These are phyloP conservation scores for Trichocomaceae sp. DNA, from an alignment of 2,329 filamentous ascomycete genomes.

Conservation along the genomic window DNA sequence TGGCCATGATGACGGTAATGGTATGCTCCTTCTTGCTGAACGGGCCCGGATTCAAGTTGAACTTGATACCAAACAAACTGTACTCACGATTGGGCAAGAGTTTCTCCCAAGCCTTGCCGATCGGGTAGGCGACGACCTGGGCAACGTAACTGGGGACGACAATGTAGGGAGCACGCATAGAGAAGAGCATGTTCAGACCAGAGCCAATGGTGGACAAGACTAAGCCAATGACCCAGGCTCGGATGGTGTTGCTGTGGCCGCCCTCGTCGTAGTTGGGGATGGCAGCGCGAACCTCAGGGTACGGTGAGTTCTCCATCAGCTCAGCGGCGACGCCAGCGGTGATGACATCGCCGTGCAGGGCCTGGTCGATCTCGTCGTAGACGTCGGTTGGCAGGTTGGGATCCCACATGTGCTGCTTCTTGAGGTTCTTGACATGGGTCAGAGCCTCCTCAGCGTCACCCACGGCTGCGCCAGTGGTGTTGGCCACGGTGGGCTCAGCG, in stretches of 20 bases:
- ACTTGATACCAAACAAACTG: slow-evolving; percentile 32
- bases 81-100: slow-evolving; percentile 33
- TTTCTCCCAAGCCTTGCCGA: slow-evolving; percentile 36
- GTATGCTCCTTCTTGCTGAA: slow-evolving; percentile 46
- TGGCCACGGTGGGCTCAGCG: slow-evolving; percentile 17
- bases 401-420: slow-evolving; percentile 57
- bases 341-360: slow-evolving; percentile 50
- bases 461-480: slow-evolving; percentile 17
- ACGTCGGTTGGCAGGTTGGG: slow-evolving; percentile 60
- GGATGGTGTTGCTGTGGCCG: slow-evolving; percentile 58
- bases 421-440: slow-evolving; percentile 48
- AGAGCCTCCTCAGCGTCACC: slow-evolving; percentile 22
- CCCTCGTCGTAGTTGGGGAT: slow-evolving; percentile 61
- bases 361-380: slow-evolving; percentile 54
- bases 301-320: slow-evolving; percentile 60
- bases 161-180: slow-evolving; percentile 52
- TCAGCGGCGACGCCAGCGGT: slow-evolving; percentile 55
- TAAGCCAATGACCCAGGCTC: slow-evolving; percentile 58
- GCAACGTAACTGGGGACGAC: slow-evolving; percentile 56
- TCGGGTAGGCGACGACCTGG: slow-evolving; percentile 56
- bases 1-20: slow-evolving; percentile 49
- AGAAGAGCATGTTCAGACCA: slow-evolving; percentile 55
- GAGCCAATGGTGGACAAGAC: slow-evolving; percentile 58
- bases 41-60: slow-evolving; percentile 38
- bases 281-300: slow-evolving; percentile 60